Evolutionary conservation across 116 monocot genomes (phyloP), one percentile per base, ranked within the genome.

Genomic region (Cymodocea nodosa): DNA sequence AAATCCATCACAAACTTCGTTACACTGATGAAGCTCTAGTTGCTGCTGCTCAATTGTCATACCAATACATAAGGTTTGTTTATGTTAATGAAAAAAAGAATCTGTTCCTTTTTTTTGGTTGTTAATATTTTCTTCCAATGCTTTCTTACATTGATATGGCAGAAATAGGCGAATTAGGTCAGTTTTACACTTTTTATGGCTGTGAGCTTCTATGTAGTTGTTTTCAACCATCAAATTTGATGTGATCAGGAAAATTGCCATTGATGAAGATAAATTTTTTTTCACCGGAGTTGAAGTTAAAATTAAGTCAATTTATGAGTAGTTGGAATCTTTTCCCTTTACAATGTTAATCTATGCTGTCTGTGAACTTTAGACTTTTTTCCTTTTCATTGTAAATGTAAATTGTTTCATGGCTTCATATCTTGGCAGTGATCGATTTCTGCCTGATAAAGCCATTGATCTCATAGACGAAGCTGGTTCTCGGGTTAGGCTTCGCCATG

Each of bases 11-110:
- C 67, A 93, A 93, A 53, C 85, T 93, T 58, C 89, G 81, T 22
- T 93, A 93, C 70, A 93, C 93, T 15, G 93, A 93, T 75, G 88
- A 93, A 6, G 85, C 93, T 69, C 70, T 93, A 61, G 68, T 85
- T 70, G 80, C 89, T 73, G 93, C 89, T 62, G 93, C 93, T 16
- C 83, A 81, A 17, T 64, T 93, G 60, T 87, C 93, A 2, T 73
- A 88, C 55, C 93, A 93, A 64, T 93, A 93, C 44, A 93, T 93
- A 70, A 93, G 93, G 93, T 85, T 23, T 49, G 39, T 57, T 39
- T 19, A 44, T 64, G 20, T 23, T 36, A 15, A 58, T 62, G n/a
- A 30, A 30, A 30, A 30, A 30, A 30, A 3, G 30, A 18, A 56
- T 56, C 23, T 15, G 17, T 36, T 13, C 36, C 9, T 16, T 62